Conservation (phyloP, 768 basidiomycete genomes). For the Asterophora parasitica region DNA sequence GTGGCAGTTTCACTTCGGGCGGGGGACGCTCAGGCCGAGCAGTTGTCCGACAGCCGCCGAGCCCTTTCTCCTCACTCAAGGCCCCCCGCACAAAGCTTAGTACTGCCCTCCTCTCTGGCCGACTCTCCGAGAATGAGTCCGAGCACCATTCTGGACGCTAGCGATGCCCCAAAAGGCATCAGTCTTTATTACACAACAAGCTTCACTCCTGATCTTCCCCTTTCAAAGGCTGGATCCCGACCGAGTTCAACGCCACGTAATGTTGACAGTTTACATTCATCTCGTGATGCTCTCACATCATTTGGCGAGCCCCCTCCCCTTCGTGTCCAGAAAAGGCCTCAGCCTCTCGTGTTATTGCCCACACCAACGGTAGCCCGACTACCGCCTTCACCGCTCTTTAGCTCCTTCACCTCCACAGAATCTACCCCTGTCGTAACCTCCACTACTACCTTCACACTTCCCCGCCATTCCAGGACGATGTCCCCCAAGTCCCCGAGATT, state of each 20-base stretch:
- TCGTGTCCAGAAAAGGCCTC: slow-evolving; percentile 30
- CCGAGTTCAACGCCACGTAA: slow-evolving; percentile 12
- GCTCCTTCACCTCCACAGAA: slow-evolving; percentile 32
- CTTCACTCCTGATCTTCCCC: slow-evolving; percentile 24
- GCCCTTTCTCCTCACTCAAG: neutral
- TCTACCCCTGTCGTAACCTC: slow-evolving; percentile 36
- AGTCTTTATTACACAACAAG: slow-evolving; percentile 18
- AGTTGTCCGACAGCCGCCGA: neutral
- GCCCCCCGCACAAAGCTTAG: neutral
- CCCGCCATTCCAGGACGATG: slow-evolving; percentile 6
- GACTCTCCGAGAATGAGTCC: slow-evolving; percentile 12
- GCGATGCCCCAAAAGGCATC: slow-evolving; percentile 15
- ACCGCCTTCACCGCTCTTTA: slow-evolving; percentile 27
- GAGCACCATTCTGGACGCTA: slow-evolving; percentile 18
- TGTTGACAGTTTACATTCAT: slow-evolving; percentile 1
- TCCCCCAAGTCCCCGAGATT: slow-evolving; percentile 12
- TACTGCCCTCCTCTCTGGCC: neutral
- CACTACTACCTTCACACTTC: slow-evolving; percentile 24
- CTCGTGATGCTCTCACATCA: slow-evolving; percentile 23
- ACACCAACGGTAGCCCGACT: slow-evolving; percentile 24
- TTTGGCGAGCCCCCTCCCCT: slow-evolving; percentile 38
- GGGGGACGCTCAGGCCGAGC: neutral
- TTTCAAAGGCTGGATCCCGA: slow-evolving; percentile 3
- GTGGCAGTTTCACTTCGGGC: neutral
- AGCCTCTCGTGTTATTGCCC: slow-evolving; percentile 34